phyloP scores from a whole-genome alignment of 768 basidiomycete species.

The Suillus clintonianus region DNA sequence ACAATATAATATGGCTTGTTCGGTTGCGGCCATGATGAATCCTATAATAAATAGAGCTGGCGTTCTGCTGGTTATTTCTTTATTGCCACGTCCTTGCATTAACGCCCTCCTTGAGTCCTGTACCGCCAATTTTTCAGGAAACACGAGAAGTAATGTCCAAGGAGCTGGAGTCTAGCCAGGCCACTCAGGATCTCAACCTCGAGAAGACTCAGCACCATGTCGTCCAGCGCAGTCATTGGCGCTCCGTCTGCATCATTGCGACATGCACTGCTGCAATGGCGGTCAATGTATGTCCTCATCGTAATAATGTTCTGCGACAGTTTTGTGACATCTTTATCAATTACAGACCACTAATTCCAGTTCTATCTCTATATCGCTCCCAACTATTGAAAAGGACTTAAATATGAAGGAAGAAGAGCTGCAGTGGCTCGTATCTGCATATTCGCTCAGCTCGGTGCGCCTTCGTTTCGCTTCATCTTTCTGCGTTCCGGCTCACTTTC shows the following conservation, averaged over 20 bases:
- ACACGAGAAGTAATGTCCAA: constrained; percentile 5
- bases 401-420: constrained; percentile 52
- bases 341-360: constrained; percentile 37
- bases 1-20: no score
- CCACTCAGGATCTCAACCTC: not conserved
- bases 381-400: constrained; percentile 52
- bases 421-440: constrained; percentile 71
- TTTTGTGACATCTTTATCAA: not conserved
- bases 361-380: constrained; percentile 51
- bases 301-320: not conserved
- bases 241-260: constrained; percentile 29
- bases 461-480: constrained; percentile 1
- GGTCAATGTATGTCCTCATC: constrained; percentile 29
- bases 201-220: constrained; percentile 9
- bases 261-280: constrained; percentile 44
- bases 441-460: constrained; percentile 63
- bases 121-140: no score
- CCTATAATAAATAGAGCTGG: no score
- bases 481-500: not conserved
- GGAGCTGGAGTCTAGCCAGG: constrained; percentile 10
- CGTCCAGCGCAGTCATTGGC: constrained; percentile 21
- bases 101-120: no score
- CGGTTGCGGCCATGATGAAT: no score
- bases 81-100: no score
- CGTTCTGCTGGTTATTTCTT: no score